Base-by-base conservation (phyloP, 345 rosid genomes). In the Laguncularia racemosa region DNA sequence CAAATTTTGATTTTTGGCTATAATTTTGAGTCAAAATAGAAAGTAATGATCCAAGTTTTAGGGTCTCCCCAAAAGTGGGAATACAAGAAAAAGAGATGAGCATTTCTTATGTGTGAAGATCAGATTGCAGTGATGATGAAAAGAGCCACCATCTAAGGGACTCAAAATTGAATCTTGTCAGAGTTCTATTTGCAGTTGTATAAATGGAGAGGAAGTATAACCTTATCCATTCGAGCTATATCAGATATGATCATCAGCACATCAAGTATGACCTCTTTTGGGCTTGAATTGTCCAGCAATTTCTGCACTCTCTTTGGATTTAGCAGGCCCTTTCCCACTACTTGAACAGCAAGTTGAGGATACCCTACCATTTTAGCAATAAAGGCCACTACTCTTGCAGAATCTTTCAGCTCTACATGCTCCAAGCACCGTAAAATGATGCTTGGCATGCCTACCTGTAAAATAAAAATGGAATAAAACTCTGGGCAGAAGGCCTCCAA, bases 221-320 rank as follows among this genome's bases (percentile, higher is more conserved):
- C 99, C 89, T 89, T 81, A 70, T 93, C 90, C 99, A 87, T 87
- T 17, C 96, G 89, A 26, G 97, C 89, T 53, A 87, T 76, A 78
- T 93, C 99, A 63, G 97, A 93, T 59, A 89, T 69, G 48, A 89
- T 89, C 96, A 87, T 93, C 85, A 93, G 53, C 59, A 74, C 68
- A 75, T 93, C 99, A 64, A 89, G 76, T 55, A 71, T 65, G 71
- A 78, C 95, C 71, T 93, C 99, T 69, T 66, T 85, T 56, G 96
- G 95, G 74, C 85, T 77, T 50, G 92, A 82, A 15, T 23, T 46
- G 75, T 78, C 80, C 61, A 89, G 85, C 69, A 93, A 66, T 75
- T 77, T 87, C 75, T 74, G 81, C 76, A 89, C 55, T 81, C 86
- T 81, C 66, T 73, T 85, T 47, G 88, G 84, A 56, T 89, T 85